These are phyloP conservation scores for Bocquillonia castaneifolia DNA, from an alignment of 441 rosid genomes.

Conservation along the genomic window DNA sequence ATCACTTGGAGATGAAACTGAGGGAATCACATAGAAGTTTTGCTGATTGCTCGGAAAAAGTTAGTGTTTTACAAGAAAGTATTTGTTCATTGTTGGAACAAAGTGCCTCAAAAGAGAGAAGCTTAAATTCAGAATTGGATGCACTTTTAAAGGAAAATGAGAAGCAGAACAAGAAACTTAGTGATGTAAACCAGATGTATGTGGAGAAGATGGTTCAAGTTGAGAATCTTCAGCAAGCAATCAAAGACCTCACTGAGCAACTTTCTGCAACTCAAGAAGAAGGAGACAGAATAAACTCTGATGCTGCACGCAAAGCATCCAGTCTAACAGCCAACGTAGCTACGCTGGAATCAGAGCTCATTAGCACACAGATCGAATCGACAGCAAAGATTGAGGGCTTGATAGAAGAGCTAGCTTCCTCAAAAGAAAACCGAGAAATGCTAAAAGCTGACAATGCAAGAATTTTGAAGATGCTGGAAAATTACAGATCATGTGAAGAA, in stretches of 20 bases:
- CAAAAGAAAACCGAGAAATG: constrained; percentile 34
- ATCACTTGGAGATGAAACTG: constrained; percentile 31
- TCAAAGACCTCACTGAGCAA: constrained; percentile 28
- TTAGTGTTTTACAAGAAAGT: constrained; percentile 35
- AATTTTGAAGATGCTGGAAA: constrained; percentile 32
- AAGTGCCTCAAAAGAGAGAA: constrained; percentile 37
- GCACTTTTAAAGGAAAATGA: constrained; percentile 34
- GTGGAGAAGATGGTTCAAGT: constrained; percentile 35
- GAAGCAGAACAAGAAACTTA: constrained; percentile 35
- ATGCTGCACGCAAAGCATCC: constrained; percentile 29
- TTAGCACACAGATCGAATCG: constrained; percentile 23
- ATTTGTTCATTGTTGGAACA: constrained; percentile 39
- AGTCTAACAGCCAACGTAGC: constrained; percentile 29
- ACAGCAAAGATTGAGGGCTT: constrained; percentile 29
- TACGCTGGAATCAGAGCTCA: constrained; percentile 36
- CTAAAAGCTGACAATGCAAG: constrained; percentile 34
- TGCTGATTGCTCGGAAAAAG: constrained; percentile 32
- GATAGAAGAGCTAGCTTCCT: constrained; percentile 38
- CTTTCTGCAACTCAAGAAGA: constrained; percentile 29
- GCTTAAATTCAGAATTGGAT: constrained; percentile 34
- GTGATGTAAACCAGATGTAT: constrained; percentile 33
- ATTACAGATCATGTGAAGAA: constrained; percentile 41
- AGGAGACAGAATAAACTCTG: constrained; percentile 35
- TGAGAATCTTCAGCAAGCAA: constrained; percentile 36
- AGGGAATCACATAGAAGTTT: constrained; percentile 27